These are phyloP conservation scores for Phlebiopsis gigantea DNA, from an alignment of 768 basidiomycete species.

Conservation along the genomic window DNA sequence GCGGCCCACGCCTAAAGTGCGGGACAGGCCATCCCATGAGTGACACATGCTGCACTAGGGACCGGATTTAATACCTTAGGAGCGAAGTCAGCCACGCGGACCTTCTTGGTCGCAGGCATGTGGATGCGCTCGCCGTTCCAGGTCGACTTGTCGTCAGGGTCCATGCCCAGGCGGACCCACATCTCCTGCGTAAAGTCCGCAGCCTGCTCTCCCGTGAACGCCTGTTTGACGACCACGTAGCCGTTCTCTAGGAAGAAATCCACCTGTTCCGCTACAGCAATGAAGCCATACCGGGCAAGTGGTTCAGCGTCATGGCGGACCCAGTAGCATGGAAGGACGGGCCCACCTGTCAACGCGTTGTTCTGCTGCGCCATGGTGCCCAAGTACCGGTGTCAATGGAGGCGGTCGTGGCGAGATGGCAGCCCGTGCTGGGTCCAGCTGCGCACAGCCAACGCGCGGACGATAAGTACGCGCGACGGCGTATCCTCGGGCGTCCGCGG, in stretches of 20 bases:
- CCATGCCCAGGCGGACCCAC: conserved; percentile 28
- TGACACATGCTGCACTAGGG: conserved; percentile 9
- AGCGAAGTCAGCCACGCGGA: conserved; percentile 42
- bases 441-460: too few relatives aligned
- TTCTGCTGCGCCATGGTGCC: conserved; percentile 6
- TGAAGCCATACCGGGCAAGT: not conserved
- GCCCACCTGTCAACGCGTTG: conserved; percentile 7
- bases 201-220: conserved; percentile 27
- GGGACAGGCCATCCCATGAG: conserved; percentile 21
- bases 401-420: not conserved
- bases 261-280: conserved; percentile 22
- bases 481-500: too few relatives aligned
- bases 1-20: conserved; percentile 18
- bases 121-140: conserved; percentile 27
- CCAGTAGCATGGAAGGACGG: not conserved
- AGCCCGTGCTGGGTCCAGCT: not conserved
- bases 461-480: too few relatives aligned
- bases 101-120: conserved; percentile 46
- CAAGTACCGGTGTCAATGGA: too few relatives aligned
- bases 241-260: conserved; percentile 31
- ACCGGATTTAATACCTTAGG: conserved; percentile 37
- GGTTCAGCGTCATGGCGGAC: not conserved
- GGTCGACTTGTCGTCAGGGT: conserved; percentile 30
- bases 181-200: conserved; percentile 28
- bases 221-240: conserved; percentile 27